Percentiles rank a stretch among this genome's conserved stretches.
phyloP scores from a whole-genome alignment of 441 rosid genomes.

The Gossypium aridum region DNA sequence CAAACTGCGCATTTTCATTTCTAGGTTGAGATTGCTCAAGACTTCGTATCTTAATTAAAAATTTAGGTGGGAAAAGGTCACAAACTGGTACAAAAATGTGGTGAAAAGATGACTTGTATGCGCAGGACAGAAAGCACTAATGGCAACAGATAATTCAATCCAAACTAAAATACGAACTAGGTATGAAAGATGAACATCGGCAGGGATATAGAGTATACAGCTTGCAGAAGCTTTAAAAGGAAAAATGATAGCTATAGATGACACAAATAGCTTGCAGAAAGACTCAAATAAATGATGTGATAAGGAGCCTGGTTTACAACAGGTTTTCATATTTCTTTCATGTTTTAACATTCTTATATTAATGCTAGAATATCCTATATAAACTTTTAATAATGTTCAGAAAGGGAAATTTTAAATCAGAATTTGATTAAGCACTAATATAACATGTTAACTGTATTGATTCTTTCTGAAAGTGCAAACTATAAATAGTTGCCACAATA shows the following conservation, averaged over 20 bases:
- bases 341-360: background rate
- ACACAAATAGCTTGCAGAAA: background rate
- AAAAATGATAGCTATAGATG: background rate
- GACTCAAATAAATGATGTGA: background rate
- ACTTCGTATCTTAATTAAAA: background rate
- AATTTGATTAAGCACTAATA: background rate
- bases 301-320: background rate
- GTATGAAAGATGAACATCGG: background rate
- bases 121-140: background rate
- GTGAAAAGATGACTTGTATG: background rate
- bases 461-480: background rate
- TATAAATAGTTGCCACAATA: background rate
- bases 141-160: background rate
- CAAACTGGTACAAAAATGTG: background rate
- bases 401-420: background rate
- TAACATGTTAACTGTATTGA: background rate
- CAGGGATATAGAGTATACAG: background rate
- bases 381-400: background rate
- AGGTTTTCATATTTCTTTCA: background rate
- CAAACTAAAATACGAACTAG: background rate
- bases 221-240: background rate
- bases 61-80: background rate
- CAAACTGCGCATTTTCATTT: background rate
- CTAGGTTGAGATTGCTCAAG: background rate
- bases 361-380: background rate